Evolutionary conservation across 306 rosid species (phyloP), one percentile per base, ranked within the genome.

Genomic region (Pueraria montana): DNA sequence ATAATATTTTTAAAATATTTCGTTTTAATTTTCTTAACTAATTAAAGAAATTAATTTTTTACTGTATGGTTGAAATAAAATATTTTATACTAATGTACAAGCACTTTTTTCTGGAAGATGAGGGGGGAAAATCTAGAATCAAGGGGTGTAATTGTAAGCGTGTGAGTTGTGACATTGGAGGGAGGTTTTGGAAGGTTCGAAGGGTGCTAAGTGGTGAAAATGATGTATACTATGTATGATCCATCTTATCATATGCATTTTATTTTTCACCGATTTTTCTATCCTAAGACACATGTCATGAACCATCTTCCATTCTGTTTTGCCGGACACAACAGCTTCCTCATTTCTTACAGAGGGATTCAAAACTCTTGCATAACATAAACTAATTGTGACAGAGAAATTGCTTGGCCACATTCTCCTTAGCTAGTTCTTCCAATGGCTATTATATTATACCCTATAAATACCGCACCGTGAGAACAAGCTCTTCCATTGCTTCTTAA

Each of bases 181-280:
- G 58, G 43, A 61, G 58, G 30, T 79, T 91, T 90, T 91, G 92
- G 92, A 92, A 88, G 90, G 70, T 84, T 91, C 90, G 82, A 85
- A 77, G 13, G 69, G 42, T 82, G 73, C 80, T 26, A 58, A 85
- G 79, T 67, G 75, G 1, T 85, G 90, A 89, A 27, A 67, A 52
- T 83, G 87, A 78, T 76, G 72, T 77, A 70, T 74, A 80, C 76
- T 43, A 67, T 46, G 82, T 43, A 67, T 46, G 82, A 79, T 84
- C 80, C 79, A 84, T 82, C 84, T 72, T 61, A 84, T 87, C 87
- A 67, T 27, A 40, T 40, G 66, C 53, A 43, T 66, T 45, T 38
- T 50, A 46, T 32, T 36, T 78, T 7, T 30, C 30, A 59, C 43
- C 5, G 12, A 32, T 74, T 56, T 49, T 34, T 23, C n/a, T 68